phyloP scores from a whole-genome alignment of 1,284 basidiomycete genomes.

The Austroboletus novae-zelandiae region DNA sequence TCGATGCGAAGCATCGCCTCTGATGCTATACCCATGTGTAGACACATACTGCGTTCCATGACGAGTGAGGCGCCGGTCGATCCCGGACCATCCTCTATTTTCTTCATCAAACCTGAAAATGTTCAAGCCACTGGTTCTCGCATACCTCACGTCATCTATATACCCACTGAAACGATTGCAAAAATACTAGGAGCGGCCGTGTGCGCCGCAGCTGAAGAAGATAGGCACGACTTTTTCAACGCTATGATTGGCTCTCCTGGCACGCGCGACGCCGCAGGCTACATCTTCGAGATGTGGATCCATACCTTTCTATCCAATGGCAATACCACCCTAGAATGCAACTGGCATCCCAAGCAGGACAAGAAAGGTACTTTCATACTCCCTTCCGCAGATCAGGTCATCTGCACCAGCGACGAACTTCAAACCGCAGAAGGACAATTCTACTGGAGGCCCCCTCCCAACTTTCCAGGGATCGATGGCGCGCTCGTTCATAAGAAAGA shows the following conservation, averaged over 20 bases:
- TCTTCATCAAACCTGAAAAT: constrained; percentile 1
- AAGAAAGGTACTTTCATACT: not conserved
- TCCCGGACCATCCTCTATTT: constrained; percentile 1
- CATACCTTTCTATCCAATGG: not conserved
- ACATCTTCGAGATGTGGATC: constrained; percentile 3
- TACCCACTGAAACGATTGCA: constrained; percentile 2
- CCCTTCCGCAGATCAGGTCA: not conserved
- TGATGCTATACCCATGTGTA: constrained; percentile 1
- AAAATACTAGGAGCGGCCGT: not conserved
- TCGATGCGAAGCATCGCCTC: not conserved
- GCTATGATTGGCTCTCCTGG: not conserved
- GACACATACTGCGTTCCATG: not conserved
- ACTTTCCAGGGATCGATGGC: constrained; percentile 1
- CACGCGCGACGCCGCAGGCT: not conserved
- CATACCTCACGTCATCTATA: not conserved
- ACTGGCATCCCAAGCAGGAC: not conserved
- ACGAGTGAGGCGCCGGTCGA: not conserved
- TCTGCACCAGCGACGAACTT: not conserved
- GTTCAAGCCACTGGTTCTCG: not conserved
- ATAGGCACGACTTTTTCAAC: constrained; percentile 4
- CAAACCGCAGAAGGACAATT: not conserved
- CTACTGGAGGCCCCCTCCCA: constrained; percentile 1
- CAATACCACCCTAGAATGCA: not conserved
- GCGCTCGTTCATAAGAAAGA: not conserved
- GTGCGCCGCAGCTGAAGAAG: not conserved